Percentiles rank a stretch among this genome's conserved stretches.
phyloP scores from a whole-genome alignment of 2,329 filamentous ascomycete species.

The Venturia pyrina region DNA sequence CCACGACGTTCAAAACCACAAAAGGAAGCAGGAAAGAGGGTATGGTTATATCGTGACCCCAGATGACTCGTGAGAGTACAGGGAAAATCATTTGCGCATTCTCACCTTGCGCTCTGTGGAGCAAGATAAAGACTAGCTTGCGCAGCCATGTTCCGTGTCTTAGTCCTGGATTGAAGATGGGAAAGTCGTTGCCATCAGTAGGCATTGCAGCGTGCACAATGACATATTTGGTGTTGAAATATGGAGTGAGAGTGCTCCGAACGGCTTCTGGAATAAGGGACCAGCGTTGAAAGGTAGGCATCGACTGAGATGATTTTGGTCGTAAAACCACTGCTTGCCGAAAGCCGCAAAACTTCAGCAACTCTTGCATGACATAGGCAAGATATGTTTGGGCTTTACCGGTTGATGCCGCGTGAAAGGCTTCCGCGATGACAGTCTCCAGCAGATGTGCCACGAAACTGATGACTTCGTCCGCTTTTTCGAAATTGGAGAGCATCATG shows the following conservation, averaged over 20 bases:
- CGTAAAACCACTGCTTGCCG: conserved; percentile 39
- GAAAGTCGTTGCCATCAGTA: conserved; percentile 44
- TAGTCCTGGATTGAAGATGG: conserved; percentile 60
- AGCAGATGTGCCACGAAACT: conserved; percentile 81
- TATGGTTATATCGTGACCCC: conserved; percentile 75
- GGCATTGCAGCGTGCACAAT: conserved; percentile 30
- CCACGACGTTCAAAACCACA: conserved; percentile 69
- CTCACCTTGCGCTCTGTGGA: conserved; percentile 64
- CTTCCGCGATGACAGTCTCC: conserved; percentile 78
- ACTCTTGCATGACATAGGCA: conserved; percentile 88
- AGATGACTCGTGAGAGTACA: conserved; percentile 70
- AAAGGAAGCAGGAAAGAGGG: conserved; percentile 85
- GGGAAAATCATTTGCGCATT: conserved; percentile 72
- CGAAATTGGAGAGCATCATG: conserved; percentile 80
- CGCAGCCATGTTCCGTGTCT: conserved; percentile 76
- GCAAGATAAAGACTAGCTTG: conserved; percentile 67
- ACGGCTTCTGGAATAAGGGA: conserved; percentile 64
- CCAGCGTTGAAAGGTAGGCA: conserved; percentile 64
- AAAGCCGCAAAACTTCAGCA: conserved; percentile 70
- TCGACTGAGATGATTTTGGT: conserved; percentile 44
- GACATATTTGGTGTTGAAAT: conserved; percentile 73
- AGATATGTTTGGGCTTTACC: conserved; percentile 82
- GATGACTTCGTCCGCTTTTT: conserved; percentile 63
- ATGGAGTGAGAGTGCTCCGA: conserved; percentile 76
- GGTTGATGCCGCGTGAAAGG: conserved; percentile 84